Percentiles rank a stretch among this genome's conserved stretches.
Conservation (phyloP, 2,329 filamentous ascomycete species). For the Fusarium sp. region DNA sequence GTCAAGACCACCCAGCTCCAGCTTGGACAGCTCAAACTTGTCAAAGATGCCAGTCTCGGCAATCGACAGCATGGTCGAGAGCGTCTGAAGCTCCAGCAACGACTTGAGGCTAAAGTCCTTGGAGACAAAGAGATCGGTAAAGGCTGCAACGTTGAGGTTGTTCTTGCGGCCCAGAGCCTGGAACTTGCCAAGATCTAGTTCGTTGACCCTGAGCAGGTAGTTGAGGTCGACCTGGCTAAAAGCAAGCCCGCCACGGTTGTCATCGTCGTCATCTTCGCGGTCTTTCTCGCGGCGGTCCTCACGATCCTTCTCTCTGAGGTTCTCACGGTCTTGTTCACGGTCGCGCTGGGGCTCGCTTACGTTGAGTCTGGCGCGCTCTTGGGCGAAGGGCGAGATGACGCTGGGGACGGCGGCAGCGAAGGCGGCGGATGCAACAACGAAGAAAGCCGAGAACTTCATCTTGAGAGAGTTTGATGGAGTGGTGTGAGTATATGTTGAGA, state of each 20-base stretch:
- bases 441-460: conserved; percentile 61
- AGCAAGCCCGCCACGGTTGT: conserved; percentile 54
- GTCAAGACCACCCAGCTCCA: conserved; percentile 46
- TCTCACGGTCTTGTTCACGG: neutral
- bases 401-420: conserved; percentile 58
- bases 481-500: no score
- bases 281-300: neutral
- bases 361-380: conserved; percentile 19
- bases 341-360: conserved; percentile 15
- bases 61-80: conserved; percentile 54
- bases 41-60: conserved; percentile 47
- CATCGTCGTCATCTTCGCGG: neutral
- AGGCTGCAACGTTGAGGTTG: conserved; percentile 58
- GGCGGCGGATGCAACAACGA: conserved; percentile 59
- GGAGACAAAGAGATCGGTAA: conserved; percentile 56
- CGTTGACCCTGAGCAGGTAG: conserved; percentile 61
- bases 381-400: conserved; percentile 43
- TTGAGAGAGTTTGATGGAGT: conserved; percentile 52
- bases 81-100: conserved; percentile 55
- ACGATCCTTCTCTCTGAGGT: conserved; percentile 6
- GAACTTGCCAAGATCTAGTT: conserved; percentile 58
- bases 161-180: conserved; percentile 53
- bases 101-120: conserved; percentile 55
- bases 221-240: conserved; percentile 56
- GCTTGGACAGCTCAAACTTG: conserved; percentile 43